Conservation (phyloP, 2,329 filamentous ascomycete genomes). For the Colletotrichum coccodes region DNA sequence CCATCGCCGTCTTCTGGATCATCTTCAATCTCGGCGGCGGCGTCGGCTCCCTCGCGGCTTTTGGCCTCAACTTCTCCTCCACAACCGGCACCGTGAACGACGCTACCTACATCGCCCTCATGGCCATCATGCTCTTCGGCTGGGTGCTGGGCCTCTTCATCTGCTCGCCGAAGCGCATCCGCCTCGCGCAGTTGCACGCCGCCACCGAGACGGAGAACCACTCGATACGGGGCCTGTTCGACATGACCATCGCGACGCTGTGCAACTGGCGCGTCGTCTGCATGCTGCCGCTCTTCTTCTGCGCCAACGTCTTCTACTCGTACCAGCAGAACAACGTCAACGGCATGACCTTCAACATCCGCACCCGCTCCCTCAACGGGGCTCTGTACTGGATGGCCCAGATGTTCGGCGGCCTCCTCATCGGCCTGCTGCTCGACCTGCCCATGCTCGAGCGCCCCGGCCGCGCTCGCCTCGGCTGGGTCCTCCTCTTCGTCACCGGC, state of each 20-base stretch:
- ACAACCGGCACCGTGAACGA: constrained; percentile 56
- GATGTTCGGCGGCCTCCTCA: constrained; percentile 62
- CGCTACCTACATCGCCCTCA: constrained; percentile 60
- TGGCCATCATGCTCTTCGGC: constrained; percentile 60
- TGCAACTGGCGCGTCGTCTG: constrained; percentile 56
- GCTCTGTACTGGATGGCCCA: constrained; percentile 66
- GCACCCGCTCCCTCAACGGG: constrained; percentile 64
- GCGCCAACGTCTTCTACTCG: constrained; percentile 65
- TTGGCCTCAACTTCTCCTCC: constrained; percentile 54
- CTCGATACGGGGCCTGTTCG: constrained; percentile 46
- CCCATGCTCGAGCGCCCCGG: constrained; percentile 52
- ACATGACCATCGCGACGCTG: constrained; percentile 48
- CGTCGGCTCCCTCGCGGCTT: constrained; percentile 54
- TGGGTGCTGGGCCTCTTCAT: constrained; percentile 58
- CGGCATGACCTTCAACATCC: constrained; percentile 63
- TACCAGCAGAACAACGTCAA: constrained; percentile 68
- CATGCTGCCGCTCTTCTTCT: constrained; percentile 65
- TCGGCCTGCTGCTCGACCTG: constrained; percentile 56
- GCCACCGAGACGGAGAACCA: constrained; percentile 51
- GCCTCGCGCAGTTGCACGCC: constrained; percentile 46
- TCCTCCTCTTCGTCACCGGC: constrained; percentile 56
- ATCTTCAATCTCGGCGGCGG: constrained; percentile 57
- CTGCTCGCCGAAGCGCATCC: constrained; percentile 56
- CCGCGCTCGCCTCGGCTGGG: constrained; percentile 58
- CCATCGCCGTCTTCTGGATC: constrained; percentile 55